Percentiles rank a stretch among this genome's conserved stretches.
Conservation (phyloP, 2,329 filamentous ascomycete species). For the Endocalyx cinctus region DNA sequence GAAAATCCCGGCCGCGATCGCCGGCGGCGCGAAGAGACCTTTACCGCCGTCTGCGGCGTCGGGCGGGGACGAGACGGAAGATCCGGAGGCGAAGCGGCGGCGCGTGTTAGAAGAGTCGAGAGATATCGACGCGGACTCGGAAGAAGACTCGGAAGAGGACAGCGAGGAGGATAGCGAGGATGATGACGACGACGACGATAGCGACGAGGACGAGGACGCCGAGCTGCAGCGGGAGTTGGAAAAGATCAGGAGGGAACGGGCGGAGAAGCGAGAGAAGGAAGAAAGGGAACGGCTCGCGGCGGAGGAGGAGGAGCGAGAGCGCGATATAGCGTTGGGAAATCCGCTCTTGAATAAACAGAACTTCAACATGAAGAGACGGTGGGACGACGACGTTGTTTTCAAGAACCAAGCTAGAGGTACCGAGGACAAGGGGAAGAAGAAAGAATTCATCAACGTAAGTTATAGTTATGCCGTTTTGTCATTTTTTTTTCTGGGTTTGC, state of each 20-base stretch:
- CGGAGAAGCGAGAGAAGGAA: constrained; percentile 74
- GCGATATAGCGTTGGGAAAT: constrained; percentile 88
- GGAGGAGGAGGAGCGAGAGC: constrained; percentile 79
- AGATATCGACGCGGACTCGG: constrained; percentile 78
- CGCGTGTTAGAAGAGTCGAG: constrained; percentile 83
- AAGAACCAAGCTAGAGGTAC: constrained; percentile 97
- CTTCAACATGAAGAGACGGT: constrained; percentile 83
- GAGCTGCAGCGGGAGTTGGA: constrained; percentile 90
- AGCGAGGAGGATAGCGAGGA: constrained; percentile 41
- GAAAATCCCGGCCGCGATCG: constrained; percentile 31
- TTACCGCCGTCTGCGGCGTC: background rate
- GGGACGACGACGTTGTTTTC: constrained; percentile 99
- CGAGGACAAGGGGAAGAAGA: constrained; percentile 80
- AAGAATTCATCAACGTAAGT: constrained; percentile 93
- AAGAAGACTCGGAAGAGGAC: constrained; percentile 54
- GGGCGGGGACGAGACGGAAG: constrained; percentile 39
- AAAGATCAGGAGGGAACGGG: constrained; percentile 84
- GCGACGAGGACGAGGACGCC: constrained; percentile 77
- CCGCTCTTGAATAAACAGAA: constrained; percentile 84
- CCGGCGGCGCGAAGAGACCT: constrained; percentile 61
- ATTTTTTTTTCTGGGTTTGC: background rate
- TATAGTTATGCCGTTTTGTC: background rate
- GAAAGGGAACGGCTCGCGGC: constrained; percentile 75
- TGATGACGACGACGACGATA: constrained; percentile 54
- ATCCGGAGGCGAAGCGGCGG: constrained; percentile 75